phyloP scores from a whole-genome alignment of 257 asterid genomes.

The Penstemon davidsonii region DNA sequence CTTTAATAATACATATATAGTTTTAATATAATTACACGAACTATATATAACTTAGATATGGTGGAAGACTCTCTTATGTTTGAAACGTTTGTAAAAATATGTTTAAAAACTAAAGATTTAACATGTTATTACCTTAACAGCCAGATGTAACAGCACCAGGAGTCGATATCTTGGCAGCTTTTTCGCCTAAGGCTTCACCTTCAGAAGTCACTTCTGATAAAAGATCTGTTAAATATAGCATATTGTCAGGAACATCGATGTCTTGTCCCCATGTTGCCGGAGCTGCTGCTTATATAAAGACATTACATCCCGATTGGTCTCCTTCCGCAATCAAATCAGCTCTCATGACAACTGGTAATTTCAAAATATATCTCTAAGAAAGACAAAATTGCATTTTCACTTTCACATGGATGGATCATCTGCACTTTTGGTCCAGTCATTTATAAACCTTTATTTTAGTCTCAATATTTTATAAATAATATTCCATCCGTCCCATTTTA shows the following conservation, averaged over 20 bases:
- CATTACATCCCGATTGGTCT: slow-evolving; percentile 29
- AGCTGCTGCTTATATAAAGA: slow-evolving; percentile 32
- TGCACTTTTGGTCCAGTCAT: no score
- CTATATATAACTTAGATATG: no score
- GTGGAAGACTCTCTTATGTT: no score
- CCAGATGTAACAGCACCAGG: slow-evolving; percentile 33
- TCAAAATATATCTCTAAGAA: not conserved
- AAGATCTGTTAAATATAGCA: slow-evolving; percentile 20
- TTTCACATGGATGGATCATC: no score
- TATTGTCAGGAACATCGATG: slow-evolving; percentile 33
- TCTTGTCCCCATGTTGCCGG: slow-evolving; percentile 35
- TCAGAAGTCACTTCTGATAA: not conserved
- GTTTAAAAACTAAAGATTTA: no score
- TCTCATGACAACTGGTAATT: slow-evolving; percentile 29
- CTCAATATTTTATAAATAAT: no score
- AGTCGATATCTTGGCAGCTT: slow-evolving; percentile 29
- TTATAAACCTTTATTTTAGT: no score
- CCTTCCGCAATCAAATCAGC: slow-evolving; percentile 32
- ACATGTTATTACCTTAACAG: not conserved
- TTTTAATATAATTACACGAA: no score
- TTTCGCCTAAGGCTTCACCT: slow-evolving; percentile 3
- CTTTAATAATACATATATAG: not conserved
- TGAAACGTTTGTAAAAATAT: no score
- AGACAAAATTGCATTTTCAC: no score
- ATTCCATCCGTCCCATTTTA: no score